Percentiles rank a stretch among this genome's conserved stretches.
phyloP scores from a whole-genome alignment of 176 grass and related monocot genomes.

The Oryza punctata region DNA sequence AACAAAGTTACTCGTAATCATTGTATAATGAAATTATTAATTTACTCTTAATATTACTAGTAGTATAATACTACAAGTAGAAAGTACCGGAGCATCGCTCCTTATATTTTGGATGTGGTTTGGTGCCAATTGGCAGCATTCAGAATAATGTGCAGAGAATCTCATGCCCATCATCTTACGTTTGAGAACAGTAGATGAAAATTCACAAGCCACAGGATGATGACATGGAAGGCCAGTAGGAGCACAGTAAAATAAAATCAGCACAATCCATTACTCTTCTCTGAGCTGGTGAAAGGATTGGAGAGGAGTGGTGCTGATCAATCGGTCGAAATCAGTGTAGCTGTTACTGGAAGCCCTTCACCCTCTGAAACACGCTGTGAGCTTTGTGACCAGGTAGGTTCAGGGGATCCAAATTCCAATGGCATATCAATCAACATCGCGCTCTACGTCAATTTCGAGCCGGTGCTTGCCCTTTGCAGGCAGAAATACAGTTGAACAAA shows the following conservation, averaged over 20 bases:
- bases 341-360: background rate
- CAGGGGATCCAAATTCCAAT: background rate
- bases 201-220: background rate
- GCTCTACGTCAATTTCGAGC: background rate
- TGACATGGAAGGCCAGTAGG: slow-evolving; percentile 5
- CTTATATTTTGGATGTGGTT: background rate
- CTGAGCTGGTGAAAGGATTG: background rate
- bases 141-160: background rate
- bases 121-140: slow-evolving; percentile 4
- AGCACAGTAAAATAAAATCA: slow-evolving; percentile 5
- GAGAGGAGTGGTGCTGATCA: background rate
- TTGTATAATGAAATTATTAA: too few species aligned
- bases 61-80: too few species aligned
- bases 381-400: background rate
- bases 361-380: slow-evolving; percentile 25
- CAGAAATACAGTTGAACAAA: background rate
- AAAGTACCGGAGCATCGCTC: too few species aligned
- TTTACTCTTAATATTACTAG: too few species aligned
- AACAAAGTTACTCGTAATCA: too few species aligned
- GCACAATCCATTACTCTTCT: background rate
- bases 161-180: background rate
- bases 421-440: background rate
- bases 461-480: slow-evolving; percentile 1
- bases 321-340: background rate
- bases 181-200: background rate